Conservation (phyloP, 208 protist species). For the Wallacemonas sp. region DNA sequence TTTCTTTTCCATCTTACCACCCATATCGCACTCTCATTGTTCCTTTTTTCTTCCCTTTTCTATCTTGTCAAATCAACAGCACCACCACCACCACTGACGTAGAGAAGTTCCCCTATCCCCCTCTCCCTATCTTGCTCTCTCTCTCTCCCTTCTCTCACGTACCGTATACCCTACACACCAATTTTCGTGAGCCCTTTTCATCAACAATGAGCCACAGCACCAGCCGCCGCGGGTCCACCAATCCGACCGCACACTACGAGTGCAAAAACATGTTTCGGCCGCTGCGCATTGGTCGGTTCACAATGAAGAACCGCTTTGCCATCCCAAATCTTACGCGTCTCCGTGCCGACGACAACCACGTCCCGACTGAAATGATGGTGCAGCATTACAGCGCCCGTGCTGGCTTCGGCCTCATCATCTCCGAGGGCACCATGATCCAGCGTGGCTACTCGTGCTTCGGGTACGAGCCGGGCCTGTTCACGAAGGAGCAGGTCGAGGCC, state of each 20-base stretch:
- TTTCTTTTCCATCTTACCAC: too few relatives aligned
- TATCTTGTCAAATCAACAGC: too few relatives aligned
- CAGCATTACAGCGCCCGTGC: conserved; percentile 62
- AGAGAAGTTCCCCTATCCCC: too few relatives aligned
- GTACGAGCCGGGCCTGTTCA: conserved; percentile 57
- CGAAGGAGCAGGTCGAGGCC: conserved; percentile 39
- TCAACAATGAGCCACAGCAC: too few relatives aligned
- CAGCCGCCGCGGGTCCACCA: neutral
- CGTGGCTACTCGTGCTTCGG: conserved; percentile 33
- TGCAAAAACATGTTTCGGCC: conserved; percentile 29
- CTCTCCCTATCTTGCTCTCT: too few relatives aligned
- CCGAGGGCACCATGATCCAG: conserved; percentile 61
- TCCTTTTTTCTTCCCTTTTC: conserved; percentile 14
- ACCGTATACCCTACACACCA: too few relatives aligned
- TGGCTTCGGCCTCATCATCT: conserved; percentile 52
- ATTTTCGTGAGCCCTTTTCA: too few relatives aligned
- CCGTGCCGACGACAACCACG: conserved; percentile 43
- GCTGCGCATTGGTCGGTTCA: conserved; percentile 31
- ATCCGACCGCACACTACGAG: neutral
- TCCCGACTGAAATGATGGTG: conserved; percentile 39
- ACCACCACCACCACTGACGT: too few relatives aligned
- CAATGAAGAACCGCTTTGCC: conserved; percentile 47
- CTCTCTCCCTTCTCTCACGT: too few relatives aligned
- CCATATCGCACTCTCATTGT: too few relatives aligned
- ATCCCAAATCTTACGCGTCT: conserved; percentile 55